Percentiles rank a stretch among this genome's conserved stretches.
Conservation (phyloP, 2,329 filamentous ascomycete species). For the Sphaerulina musiva region DNA sequence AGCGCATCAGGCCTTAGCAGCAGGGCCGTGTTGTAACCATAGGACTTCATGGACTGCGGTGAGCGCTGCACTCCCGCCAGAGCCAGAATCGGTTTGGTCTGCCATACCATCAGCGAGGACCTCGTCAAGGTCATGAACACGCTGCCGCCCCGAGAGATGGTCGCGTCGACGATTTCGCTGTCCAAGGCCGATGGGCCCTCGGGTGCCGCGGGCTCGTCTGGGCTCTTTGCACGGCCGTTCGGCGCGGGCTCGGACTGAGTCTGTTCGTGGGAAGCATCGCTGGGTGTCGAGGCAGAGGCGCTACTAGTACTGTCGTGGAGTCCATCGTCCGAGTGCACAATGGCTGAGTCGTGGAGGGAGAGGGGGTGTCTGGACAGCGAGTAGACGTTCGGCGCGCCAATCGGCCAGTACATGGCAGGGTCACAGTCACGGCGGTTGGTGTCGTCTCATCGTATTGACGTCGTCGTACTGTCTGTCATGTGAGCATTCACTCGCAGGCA, state of each 20-base stretch:
- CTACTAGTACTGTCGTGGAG: conserved; percentile 27
- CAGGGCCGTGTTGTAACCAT: conserved; percentile 78
- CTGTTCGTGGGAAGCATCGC: conserved; percentile 10
- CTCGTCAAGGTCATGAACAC: conserved; percentile 81
- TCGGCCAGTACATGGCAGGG: conserved; percentile 76
- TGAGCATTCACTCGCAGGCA: too few species aligned
- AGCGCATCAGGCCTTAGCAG: conserved; percentile 85
- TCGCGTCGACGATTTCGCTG: conserved; percentile 60
- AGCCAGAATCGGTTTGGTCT: conserved; percentile 85
- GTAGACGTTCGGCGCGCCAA: conserved; percentile 77
- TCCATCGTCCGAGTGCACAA: conserved; percentile 56
- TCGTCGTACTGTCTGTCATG: not conserved
- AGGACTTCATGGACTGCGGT: conserved; percentile 67
- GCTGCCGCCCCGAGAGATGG: conserved; percentile 71
- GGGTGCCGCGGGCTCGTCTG: not conserved
- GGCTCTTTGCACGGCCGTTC: not conserved
- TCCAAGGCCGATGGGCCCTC: conserved; percentile 1
- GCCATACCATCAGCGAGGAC: conserved; percentile 88
- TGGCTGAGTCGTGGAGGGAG: conserved; percentile 45
- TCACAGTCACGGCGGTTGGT: conserved; percentile 8
- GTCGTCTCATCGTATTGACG: not conserved
- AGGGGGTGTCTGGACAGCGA: conserved; percentile 62
- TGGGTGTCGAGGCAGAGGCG: conserved; percentile 1
- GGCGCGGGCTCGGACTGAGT: not conserved
- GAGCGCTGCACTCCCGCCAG: conserved; percentile 82